Percentiles rank a stretch among this genome's conserved stretches.
Conservation (phyloP, 2,329 filamentous ascomycete genomes). For the Macrophomina tecta region DNA sequence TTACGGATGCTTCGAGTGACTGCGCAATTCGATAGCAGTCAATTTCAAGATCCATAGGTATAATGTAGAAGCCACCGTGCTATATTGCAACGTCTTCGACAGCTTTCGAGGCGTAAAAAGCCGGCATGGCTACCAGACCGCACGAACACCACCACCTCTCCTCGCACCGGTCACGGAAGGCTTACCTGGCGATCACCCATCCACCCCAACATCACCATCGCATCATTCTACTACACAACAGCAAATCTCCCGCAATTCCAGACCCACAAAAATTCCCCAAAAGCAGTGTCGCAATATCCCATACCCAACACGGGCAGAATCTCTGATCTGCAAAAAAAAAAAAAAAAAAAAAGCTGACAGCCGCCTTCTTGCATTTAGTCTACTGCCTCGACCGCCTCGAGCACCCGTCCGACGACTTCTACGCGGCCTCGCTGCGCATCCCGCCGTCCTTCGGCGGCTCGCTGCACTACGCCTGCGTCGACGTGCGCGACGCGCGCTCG, state of each 20-base stretch:
- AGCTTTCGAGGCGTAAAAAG: not conserved
- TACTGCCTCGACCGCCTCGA: constrained; percentile 69
- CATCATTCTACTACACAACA: not conserved
- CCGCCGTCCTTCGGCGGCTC: constrained; percentile 65
- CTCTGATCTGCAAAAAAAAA: not conserved
- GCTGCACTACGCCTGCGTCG: constrained; percentile 76
- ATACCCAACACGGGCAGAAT: not conserved
- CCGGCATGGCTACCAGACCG: not conserved
- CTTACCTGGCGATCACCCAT: not conserved
- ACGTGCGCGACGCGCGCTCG: constrained; percentile 72
- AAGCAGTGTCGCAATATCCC: not conserved
- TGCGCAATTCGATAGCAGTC: not conserved
- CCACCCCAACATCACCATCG: not conserved
- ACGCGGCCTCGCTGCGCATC: constrained; percentile 65
- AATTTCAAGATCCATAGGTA: too few species aligned
- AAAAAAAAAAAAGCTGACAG: not conserved
- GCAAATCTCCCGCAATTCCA: too few species aligned
- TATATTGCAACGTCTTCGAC: too few species aligned
- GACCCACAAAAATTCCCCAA: not conserved
- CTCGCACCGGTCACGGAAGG: not conserved
- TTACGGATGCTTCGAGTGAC: not conserved
- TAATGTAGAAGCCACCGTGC: not conserved
- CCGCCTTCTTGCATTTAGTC: constrained; percentile 47
- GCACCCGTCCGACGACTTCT: constrained; percentile 65
- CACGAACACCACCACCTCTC: not conserved